Evolutionary conservation across 2,329 filamentous ascomycete genomes (phyloP).

Genomic region (Tolypocladium ophioglossoides): DNA sequence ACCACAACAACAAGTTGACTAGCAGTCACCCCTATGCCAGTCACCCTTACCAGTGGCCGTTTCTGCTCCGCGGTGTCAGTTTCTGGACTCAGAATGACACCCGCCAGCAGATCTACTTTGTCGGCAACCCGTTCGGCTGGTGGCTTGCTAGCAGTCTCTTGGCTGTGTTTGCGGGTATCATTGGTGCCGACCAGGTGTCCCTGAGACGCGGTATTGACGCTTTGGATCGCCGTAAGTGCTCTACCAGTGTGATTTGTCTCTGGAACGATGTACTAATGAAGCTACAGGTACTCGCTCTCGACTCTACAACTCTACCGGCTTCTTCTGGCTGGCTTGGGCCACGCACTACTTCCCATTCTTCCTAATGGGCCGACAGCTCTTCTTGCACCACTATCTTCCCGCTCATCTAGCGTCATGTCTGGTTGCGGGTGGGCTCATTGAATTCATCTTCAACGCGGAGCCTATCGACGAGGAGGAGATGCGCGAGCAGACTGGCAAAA

Average conservation of each 20-base stretch:
- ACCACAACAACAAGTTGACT: slow-evolving; percentile 96
- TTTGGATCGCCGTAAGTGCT: slow-evolving; percentile 74
- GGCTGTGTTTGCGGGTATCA: slow-evolving; percentile 85
- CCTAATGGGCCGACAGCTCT: slow-evolving; percentile 95
- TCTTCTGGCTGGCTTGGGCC: slow-evolving; percentile 97
- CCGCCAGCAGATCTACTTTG: slow-evolving; percentile 94
- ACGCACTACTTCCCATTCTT: slow-evolving; percentile 97
- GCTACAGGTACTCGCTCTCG: slow-evolving; percentile 71
- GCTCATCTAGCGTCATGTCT: slow-evolving; percentile 85
- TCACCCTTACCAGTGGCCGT: slow-evolving; percentile 94
- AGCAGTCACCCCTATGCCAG: slow-evolving; percentile 95
- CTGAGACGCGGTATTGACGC: slow-evolving; percentile 88
- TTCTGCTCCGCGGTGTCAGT: slow-evolving; percentile 90
- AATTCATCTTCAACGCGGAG: slow-evolving; percentile 93
- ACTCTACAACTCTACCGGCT: slow-evolving; percentile 96
- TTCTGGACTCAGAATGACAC: slow-evolving; percentile 99
- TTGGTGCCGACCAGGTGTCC: slow-evolving; percentile 87
- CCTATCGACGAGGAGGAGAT: slow-evolving; percentile 48
- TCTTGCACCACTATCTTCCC: slow-evolving; percentile 95
- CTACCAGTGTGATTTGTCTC: too few species aligned
- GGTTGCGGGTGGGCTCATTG: slow-evolving; percentile 81
- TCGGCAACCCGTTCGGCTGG: slow-evolving; percentile 95
- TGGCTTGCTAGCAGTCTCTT: slow-evolving; percentile 90
- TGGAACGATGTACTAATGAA: slow-evolving; percentile 17
- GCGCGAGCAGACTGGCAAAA: slow-evolving; percentile 19